Evolutionary conservation across 2,329 filamentous ascomycete genomes (phyloP).

Genomic region (Ciborinia camelliae): DNA sequence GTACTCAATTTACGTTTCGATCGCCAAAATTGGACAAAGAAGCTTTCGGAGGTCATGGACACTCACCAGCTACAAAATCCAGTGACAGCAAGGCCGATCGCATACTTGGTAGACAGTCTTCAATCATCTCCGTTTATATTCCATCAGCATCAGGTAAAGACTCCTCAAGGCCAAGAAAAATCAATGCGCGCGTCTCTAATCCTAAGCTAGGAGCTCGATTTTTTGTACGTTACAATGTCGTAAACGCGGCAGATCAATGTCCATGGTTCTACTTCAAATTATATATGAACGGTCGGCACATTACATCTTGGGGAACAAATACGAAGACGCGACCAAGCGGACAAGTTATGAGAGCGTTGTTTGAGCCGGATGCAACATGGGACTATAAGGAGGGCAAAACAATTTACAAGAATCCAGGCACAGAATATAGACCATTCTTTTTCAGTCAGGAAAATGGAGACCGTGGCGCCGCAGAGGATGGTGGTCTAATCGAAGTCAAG

Average conservation of each 20-base stretch:
- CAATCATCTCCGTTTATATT: slow-evolving; percentile 51
- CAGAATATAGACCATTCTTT: slow-evolving; percentile 51
- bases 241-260: slow-evolving; percentile 35
- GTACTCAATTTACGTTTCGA: slow-evolving; percentile 43
- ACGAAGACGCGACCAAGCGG: slow-evolving; percentile 39
- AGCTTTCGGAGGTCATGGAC: background rate
- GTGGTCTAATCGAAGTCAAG: slow-evolving; percentile 53
- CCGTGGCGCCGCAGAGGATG: slow-evolving; percentile 47
- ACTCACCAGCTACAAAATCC: slow-evolving; percentile 21
- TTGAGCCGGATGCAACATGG: slow-evolving; percentile 46
- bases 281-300: slow-evolving; percentile 50
- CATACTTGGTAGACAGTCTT: slow-evolving; percentile 39
- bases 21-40: slow-evolving; percentile 18
- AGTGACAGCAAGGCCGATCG: slow-evolving; percentile 33
- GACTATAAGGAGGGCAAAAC: slow-evolving; percentile 41
- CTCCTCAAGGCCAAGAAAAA: background rate
- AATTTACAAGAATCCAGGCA: slow-evolving; percentile 41
- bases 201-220: slow-evolving; percentile 48
- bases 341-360: slow-evolving; percentile 47
- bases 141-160: slow-evolving; percentile 50
- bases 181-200: slow-evolving; percentile 13
- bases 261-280: slow-evolving; percentile 53
- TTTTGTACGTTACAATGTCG: slow-evolving; percentile 48
- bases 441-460: slow-evolving; percentile 37
- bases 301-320: slow-evolving; percentile 53